Evolutionary conservation across 352 stramenopile genomes (phyloP).

Genomic region (Lagenidium sp.): DNA sequence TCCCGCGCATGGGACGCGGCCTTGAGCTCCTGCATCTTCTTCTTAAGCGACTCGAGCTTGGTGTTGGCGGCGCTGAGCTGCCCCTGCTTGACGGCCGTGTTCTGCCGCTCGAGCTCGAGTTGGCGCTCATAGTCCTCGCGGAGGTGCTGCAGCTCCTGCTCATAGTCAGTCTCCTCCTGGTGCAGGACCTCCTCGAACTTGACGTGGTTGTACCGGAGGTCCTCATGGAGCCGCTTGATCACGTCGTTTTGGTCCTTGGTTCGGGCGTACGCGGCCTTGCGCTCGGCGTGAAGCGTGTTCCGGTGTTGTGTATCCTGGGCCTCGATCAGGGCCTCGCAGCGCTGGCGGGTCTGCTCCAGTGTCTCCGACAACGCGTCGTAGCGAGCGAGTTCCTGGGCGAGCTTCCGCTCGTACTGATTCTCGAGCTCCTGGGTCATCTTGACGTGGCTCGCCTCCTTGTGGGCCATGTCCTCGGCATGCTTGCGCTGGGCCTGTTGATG

Average conservation of each 20-base stretch:
- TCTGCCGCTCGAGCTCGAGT: conserved; percentile 62
- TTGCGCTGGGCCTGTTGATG: conserved; percentile 65
- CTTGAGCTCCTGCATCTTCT: conserved; percentile 83
- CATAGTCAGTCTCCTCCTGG: conserved; percentile 76
- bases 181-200: conserved; percentile 81
- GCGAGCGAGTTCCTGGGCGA: conserved; percentile 81
- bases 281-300: conserved; percentile 48
- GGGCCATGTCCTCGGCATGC: conserved; percentile 65
- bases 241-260: conserved; percentile 77
- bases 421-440: conserved; percentile 86
- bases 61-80: conserved; percentile 71
- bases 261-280: conserved; percentile 47
- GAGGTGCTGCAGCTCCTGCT: conserved; percentile 57
- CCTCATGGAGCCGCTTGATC: conserved; percentile 79
- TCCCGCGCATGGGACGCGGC: conserved; percentile 53
- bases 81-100: conserved; percentile 71
- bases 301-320: conserved; percentile 60
- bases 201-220: conserved; percentile 79
- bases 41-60: conserved; percentile 74
- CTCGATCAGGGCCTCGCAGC: conserved; percentile 83
- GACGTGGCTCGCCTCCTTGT: conserved; percentile 66
- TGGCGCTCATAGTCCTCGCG: conserved; percentile 50
- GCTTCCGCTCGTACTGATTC: conserved; percentile 90
- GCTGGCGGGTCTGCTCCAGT: conserved; percentile 84
- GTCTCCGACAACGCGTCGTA: conserved; percentile 86